These are phyloP conservation scores for Xylaria sp. DNA, from an alignment of 2,329 filamentous ascomycete genomes.

Conservation along the genomic window DNA sequence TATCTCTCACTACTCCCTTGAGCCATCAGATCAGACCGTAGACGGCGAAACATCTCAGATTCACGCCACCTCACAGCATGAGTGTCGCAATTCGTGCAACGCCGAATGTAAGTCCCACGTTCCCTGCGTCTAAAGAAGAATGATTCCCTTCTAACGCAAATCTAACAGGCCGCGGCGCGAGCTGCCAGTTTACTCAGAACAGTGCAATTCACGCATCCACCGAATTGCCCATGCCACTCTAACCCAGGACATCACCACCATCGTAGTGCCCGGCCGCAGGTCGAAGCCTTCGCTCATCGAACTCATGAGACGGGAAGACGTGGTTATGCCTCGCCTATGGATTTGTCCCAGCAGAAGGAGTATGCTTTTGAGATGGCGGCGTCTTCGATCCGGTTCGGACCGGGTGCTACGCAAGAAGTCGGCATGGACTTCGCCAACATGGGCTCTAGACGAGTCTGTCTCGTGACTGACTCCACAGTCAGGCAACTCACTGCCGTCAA, in stretches of 20 bases:
- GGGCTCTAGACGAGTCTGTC: constrained; percentile 77
- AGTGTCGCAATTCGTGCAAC: constrained; percentile 32
- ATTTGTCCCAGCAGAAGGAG: constrained; percentile 72
- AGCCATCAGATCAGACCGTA: not conserved
- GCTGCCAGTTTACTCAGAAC: constrained; percentile 74
- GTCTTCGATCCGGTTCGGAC: constrained; percentile 88
- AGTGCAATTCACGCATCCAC: constrained; percentile 86
- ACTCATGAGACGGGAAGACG: constrained; percentile 37
- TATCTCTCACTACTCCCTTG: not conserved
- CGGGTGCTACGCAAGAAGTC: constrained; percentile 88
- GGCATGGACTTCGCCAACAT: constrained; percentile 97
- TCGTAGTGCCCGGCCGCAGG: constrained; percentile 52
- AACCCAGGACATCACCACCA: constrained; percentile 81
- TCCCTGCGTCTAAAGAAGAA: not conserved
- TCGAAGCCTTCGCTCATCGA: constrained; percentile 39
- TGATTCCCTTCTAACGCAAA: constrained; percentile 3
- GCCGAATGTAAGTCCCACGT: constrained; percentile 32
- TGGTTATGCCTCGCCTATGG: constrained; percentile 69
- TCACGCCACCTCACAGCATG: constrained; percentile 23
- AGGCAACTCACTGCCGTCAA: constrained; percentile 80
- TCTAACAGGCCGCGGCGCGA: constrained; percentile 51
- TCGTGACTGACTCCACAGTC: constrained; percentile 85
- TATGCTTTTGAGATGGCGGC: constrained; percentile 99
- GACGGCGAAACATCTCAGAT: not conserved
- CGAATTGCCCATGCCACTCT: constrained; percentile 85